Base-by-base conservation (phyloP, 257 asterid species). In the Solanum pennellii region DNA sequence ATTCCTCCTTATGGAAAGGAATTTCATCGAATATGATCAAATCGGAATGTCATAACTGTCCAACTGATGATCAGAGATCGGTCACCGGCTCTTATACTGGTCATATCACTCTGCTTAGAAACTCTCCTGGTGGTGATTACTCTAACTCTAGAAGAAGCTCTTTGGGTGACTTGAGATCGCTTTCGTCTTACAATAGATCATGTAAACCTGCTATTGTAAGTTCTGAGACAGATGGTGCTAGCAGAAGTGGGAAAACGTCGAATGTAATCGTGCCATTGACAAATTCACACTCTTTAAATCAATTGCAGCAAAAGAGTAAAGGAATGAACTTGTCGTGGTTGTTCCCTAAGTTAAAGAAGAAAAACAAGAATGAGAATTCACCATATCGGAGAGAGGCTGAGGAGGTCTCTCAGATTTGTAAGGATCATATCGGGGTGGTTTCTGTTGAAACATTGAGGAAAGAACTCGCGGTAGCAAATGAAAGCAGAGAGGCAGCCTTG, bases 261-360 rank as follows among this genome's bases (percentile, higher is more conserved):
- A 95, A 93, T 42, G 76, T 92, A 11, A 41, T 93, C 6, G 94
- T 94, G 18, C 99, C 99, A 7, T 86, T 93, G 87, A 92, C 97
- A 3, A 95, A 97, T 86, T 92, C 96, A 0, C 98, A 94, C 91
- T 90, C 96, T 9, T 94, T 96, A 42, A 91, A 90, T 69, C 94
- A 93, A 25, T 85, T 94, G 3, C 94, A 94, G 21, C 90, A 93
- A 0, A 92, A 86, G 76, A 88, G 76, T 87, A 93, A 90, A 49
- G 98, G 98, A 62, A 71, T 93, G 66, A 92, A 88, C 29, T 85
- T 95, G 5, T 94, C 98, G 2, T 92, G 98, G 99, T 88, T 96
- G 91, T 94, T 97, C 41, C 98, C 97, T 6, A 90, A 89, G 88
- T 86, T 95, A 2, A 97, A 93, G 93, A 97, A 92, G 96, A 97